These are phyloP conservation scores for Daldinia childiae DNA, from an alignment of 495 filamentous ascomycete genomes.

Conservation along the genomic window DNA sequence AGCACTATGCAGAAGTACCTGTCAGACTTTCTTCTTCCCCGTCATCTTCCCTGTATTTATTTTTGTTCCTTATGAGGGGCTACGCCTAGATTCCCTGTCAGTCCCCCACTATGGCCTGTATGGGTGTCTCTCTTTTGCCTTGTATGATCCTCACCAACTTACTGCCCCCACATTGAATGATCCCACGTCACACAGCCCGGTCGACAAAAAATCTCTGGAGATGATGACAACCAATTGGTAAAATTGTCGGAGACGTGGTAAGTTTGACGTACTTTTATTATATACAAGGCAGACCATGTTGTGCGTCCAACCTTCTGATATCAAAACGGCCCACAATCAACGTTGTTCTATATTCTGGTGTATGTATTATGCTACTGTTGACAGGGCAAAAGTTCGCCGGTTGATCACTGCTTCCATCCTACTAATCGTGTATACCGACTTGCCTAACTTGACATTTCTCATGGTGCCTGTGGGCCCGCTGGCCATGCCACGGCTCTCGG, in stretches of 20 bases:
- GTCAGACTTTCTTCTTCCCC: constrained; percentile 21
- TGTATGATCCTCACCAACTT: constrained; percentile 24
- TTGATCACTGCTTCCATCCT: constrained; percentile 23
- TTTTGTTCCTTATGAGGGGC: constrained; percentile 32
- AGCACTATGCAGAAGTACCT: constrained; percentile 19
- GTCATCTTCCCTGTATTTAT: constrained; percentile 30
- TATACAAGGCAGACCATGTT: constrained; percentile 20
- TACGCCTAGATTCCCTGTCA: constrained; percentile 19
- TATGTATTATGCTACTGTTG: constrained; percentile 10
- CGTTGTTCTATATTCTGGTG: constrained; percentile 1
- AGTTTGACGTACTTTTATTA: constrained; percentile 32
- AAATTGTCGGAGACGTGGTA: constrained; percentile 26
- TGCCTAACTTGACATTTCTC: background rate
- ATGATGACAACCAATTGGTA: constrained; percentile 21
- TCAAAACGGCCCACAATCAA: constrained; percentile 33
- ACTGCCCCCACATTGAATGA: constrained; percentile 37
- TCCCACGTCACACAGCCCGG: constrained; percentile 39
- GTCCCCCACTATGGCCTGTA: constrained; percentile 33
- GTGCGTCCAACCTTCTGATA: constrained; percentile 21
- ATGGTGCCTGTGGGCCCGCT: background rate
- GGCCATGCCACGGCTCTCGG: background rate
- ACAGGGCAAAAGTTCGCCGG: constrained; percentile 18
- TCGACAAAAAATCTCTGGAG: constrained; percentile 32
- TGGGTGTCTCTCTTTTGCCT: constrained; percentile 27
- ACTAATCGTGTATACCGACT: constrained; percentile 1